A percentile compares a stretch with the other conserved stretches of the same genome.
These are phyloP conservation scores for Marvania coccoides DNA, from an alignment of 139 green algal species.

Conservation along the genomic window DNA sequence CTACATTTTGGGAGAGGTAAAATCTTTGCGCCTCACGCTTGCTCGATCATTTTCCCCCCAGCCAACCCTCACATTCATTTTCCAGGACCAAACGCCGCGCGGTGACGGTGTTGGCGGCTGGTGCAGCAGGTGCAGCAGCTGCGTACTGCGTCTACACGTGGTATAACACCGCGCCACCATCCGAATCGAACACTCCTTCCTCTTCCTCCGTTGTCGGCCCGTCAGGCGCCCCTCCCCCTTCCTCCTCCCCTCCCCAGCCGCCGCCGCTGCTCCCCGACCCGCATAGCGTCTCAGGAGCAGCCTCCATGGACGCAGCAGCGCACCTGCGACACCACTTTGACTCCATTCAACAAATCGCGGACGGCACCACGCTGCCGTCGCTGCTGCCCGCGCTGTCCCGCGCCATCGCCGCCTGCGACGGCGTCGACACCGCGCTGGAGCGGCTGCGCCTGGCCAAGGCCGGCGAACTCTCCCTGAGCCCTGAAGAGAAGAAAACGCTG, in stretches of 20 bases:
- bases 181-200: too few relatives aligned
- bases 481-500: constrained; percentile 33
- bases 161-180: too few relatives aligned
- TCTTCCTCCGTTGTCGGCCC: too few relatives aligned
- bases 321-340: constrained; percentile 55
- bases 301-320: constrained; percentile 3
- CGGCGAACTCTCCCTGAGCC: not conserved
- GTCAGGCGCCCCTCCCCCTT: too few relatives aligned
- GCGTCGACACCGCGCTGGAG: constrained; percentile 40
- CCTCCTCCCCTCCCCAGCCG: too few relatives aligned
- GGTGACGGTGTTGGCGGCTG: not conserved
- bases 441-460: constrained; percentile 14
- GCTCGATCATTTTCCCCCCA: too few relatives aligned
- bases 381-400: constrained; percentile 42
- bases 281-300: too few relatives aligned
- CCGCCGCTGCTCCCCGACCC: too few relatives aligned
- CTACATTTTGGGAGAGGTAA: too few relatives aligned
- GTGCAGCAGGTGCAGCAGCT: not conserved
- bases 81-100: not conserved
- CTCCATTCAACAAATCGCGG: constrained; percentile 57
- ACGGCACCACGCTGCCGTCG: constrained; percentile 57
- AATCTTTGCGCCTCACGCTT: too few relatives aligned
- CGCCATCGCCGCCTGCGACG: constrained; percentile 22
- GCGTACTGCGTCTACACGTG: not conserved
- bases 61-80: too few relatives aligned